A percentile compares a stretch with the other conserved stretches of the same genome.
Conservation (phyloP, 495 filamentous ascomycete genomes). For the Geopyxis carbonaria region DNA sequence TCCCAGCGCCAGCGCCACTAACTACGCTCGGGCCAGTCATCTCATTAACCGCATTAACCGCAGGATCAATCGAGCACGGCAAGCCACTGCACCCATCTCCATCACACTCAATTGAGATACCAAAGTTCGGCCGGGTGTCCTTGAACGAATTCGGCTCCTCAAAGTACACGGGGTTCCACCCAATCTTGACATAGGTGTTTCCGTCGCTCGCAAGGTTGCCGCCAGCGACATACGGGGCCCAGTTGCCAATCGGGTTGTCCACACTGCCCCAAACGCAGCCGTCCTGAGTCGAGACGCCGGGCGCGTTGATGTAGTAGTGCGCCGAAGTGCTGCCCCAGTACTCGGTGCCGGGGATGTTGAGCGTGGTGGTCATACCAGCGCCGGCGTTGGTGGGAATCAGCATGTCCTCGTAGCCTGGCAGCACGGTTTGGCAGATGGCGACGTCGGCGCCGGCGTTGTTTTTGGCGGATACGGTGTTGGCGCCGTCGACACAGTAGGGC, state of each 20-base stretch:
- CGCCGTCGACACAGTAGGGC: slow-evolving; percentile 52
- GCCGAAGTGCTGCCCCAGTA: slow-evolving; percentile 57
- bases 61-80: slow-evolving; percentile 53
- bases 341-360: slow-evolving; percentile 48
- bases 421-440: slow-evolving; percentile 61
- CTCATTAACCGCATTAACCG: slow-evolving; percentile 39
- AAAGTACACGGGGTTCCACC: slow-evolving; percentile 56
- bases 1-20: slow-evolving; percentile 43
- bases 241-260: slow-evolving; percentile 49
- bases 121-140: slow-evolving; percentile 41
- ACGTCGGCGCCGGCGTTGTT: slow-evolving; percentile 45
- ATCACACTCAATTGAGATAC: slow-evolving; percentile 48
- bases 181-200: slow-evolving; percentile 53
- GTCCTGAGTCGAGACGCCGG: slow-evolving; percentile 39
- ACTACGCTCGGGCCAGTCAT: slow-evolving; percentile 30
- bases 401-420: slow-evolving; percentile 70
- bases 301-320: slow-evolving; percentile 62
- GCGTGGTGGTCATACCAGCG: slow-evolving; percentile 27
- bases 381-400: slow-evolving; percentile 51
- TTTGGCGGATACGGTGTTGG: slow-evolving; percentile 40
- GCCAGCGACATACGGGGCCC: slow-evolving; percentile 57
- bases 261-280: slow-evolving; percentile 53
- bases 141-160: slow-evolving; percentile 37
- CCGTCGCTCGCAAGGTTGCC: slow-evolving; percentile 48
- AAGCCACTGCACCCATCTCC: slow-evolving; percentile 48